These are phyloP conservation scores for Potentilla sterilis DNA, from an alignment of 306 rosid species.

Conservation along the genomic window DNA sequence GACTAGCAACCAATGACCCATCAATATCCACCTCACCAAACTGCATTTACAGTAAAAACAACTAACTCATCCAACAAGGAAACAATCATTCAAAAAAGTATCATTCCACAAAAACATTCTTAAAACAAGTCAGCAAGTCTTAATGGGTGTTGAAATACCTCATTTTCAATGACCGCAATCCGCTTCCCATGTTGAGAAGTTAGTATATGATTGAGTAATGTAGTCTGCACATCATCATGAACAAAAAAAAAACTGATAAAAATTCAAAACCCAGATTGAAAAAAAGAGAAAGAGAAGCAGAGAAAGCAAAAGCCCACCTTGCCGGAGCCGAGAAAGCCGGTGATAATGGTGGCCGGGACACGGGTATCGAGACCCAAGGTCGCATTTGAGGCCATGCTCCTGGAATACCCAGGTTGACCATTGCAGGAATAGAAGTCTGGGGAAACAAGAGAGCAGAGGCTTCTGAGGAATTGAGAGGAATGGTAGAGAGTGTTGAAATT, in stretches of 20 bases:
- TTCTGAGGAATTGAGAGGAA: constrained; percentile 27
- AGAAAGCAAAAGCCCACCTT: constrained; percentile 41
- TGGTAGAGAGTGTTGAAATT: constrained; percentile 28
- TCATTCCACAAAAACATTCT: neutral
- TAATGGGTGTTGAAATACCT: constrained; percentile 40
- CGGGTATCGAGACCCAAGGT: constrained; percentile 49
- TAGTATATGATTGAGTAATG: constrained; percentile 85
- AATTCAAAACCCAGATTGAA: constrained; percentile 1
- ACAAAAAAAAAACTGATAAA: neutral
- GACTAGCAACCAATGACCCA: constrained; percentile 92
- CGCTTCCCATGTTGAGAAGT: constrained; percentile 86
- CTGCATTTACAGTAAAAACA: constrained; percentile 42
- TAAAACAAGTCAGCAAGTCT: neutral
- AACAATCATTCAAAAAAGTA: neutral
- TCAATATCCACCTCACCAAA: constrained; percentile 98
- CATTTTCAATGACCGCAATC: constrained; percentile 91
- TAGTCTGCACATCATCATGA: constrained; percentile 50
- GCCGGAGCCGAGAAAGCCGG: constrained; percentile 95
- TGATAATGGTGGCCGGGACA: constrained; percentile 77
- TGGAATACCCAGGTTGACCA: constrained; percentile 28
- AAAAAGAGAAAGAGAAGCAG: neutral
- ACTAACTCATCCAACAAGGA: neutral
- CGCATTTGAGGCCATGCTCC: constrained; percentile 39
- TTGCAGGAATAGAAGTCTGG: constrained; percentile 1
- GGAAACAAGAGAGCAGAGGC: constrained; percentile 29